These are phyloP conservation scores for Neurospora sp. DNA, from an alignment of 2,329 filamentous ascomycete species.

Conservation along the genomic window DNA sequence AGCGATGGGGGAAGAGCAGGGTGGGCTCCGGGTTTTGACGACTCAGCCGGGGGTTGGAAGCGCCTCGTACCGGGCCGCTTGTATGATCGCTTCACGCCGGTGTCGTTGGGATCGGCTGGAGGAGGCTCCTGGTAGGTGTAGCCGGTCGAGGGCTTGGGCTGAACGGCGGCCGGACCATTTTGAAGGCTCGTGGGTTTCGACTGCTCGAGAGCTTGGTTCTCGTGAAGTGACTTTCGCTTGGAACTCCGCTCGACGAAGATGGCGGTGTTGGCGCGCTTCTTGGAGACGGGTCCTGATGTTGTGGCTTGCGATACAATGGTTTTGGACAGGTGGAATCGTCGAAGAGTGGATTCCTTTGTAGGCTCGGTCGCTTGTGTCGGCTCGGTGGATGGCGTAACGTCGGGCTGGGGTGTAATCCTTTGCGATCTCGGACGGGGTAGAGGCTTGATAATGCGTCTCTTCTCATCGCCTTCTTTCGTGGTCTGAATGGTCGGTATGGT, in stretches of 20 bases:
- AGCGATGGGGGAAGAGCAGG: slow-evolving; percentile 11
- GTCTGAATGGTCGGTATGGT: slow-evolving; percentile 33
- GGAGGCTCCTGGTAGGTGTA: not conserved
- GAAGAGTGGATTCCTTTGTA: slow-evolving; percentile 8
- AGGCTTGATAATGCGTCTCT: slow-evolving; percentile 14
- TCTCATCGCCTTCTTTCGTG: slow-evolving; percentile 31
- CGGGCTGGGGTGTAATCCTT: not conserved
- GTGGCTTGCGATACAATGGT: slow-evolving; percentile 9
- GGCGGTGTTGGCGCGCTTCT: slow-evolving; percentile 16
- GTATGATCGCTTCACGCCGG: not conserved
- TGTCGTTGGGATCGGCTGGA: not conserved
- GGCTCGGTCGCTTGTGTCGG: not conserved
- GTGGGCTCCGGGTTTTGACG: slow-evolving; percentile 4
- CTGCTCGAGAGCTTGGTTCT: slow-evolving; percentile 4
- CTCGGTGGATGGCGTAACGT: not conserved
- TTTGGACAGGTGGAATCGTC: slow-evolving; percentile 18
- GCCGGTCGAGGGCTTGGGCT: not conserved
- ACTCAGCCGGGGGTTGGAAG: slow-evolving; percentile 2
- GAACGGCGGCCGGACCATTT: not conserved
- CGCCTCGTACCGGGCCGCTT: slow-evolving; percentile 11
- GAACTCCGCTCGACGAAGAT: slow-evolving; percentile 16
- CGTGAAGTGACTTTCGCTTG: slow-evolving; percentile 7
- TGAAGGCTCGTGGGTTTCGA: slow-evolving; percentile 5
- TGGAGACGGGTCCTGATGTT: slow-evolving; percentile 8
- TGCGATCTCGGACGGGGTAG: slow-evolving; percentile 2